A percentile compares a stretch with the other conserved stretches of the same genome.
These are phyloP conservation scores for Pyropia yezoensis DNA, from an alignment of 23 red algal genomes.

Conservation along the genomic window DNA sequence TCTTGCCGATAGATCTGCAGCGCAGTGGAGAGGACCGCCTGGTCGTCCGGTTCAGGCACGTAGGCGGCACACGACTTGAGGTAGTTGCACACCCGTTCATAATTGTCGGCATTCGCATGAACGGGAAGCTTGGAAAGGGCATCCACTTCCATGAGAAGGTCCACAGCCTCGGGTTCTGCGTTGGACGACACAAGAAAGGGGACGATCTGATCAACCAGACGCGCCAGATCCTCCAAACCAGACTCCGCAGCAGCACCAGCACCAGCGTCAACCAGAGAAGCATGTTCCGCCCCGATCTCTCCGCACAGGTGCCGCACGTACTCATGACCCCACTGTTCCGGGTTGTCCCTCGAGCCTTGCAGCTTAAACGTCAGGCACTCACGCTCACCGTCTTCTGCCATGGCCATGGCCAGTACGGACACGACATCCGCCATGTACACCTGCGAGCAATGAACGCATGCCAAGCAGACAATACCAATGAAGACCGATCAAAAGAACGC, in stretches of 20 bases:
- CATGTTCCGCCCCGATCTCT: slow-evolving; percentile 79
- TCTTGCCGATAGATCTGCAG: slow-evolving; percentile 61
- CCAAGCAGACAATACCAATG: too few species aligned
- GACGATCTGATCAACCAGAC: slow-evolving; percentile 79
- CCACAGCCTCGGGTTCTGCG: slow-evolving; percentile 91
- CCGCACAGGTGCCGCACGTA: slow-evolving; percentile 88
- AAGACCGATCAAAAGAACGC: too few species aligned
- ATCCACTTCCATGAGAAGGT: slow-evolving; percentile 90
- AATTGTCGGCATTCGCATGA: slow-evolving; percentile 57
- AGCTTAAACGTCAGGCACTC: slow-evolving; percentile 86
- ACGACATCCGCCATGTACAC: slow-evolving; percentile 69
- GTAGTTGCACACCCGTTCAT: slow-evolving; percentile 76
- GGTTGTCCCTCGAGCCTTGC: slow-evolving; percentile 36
- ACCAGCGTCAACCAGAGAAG: too few species aligned
- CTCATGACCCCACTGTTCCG: slow-evolving; percentile 90
- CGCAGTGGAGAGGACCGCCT: slow-evolving; percentile 49
- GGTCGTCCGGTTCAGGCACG: slow-evolving; percentile 61
- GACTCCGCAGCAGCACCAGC: too few species aligned
- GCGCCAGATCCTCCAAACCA: slow-evolving; percentile 9
- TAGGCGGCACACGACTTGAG: slow-evolving; percentile 76
- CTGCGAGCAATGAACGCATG: not conserved
- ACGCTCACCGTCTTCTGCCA: slow-evolving; percentile 55
- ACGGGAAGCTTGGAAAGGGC: slow-evolving; percentile 33
- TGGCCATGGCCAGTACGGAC: slow-evolving; percentile 96
- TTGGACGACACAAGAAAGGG: slow-evolving; percentile 72